Evolutionary conservation across 164 flowering plant species (phyloP).

Genomic region (Tetrastigma voinierianum): DNA sequence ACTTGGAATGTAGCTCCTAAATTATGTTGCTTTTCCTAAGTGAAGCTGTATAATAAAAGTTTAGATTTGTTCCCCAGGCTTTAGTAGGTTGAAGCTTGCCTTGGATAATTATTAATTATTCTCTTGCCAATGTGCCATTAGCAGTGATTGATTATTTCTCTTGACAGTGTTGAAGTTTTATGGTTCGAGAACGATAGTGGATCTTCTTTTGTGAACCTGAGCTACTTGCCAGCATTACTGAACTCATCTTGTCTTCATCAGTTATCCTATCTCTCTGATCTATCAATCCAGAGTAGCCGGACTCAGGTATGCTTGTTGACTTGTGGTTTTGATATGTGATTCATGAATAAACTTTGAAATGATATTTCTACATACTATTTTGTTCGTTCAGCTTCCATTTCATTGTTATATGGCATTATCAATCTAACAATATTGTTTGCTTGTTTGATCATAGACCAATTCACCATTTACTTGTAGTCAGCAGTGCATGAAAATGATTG

Average conservation of each 20-base stretch:
- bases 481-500: too few relatives aligned
- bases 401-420: neutral
- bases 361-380: neutral
- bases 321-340: neutral
- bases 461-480: too few relatives aligned
- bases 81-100: neutral
- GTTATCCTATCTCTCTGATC: constrained; percentile 53
- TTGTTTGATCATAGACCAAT: neutral
- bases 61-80: too few relatives aligned
- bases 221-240: constrained; percentile 81
- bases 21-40: too few relatives aligned
- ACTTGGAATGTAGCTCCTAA: too few relatives aligned
- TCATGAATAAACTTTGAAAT: neutral
- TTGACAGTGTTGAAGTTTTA: constrained; percentile 62
- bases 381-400: neutral
- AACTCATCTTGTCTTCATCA: constrained; percentile 84
- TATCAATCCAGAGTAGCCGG: constrained; percentile 31
- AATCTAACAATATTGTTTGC: neutral
- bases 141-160: constrained; percentile 11
- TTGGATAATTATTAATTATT: neutral
- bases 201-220: constrained; percentile 72
- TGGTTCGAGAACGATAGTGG: constrained; percentile 76
- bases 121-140: neutral
- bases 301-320: constrained; percentile 51
- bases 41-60: too few relatives aligned